Evolutionary conservation across 2,329 filamentous ascomycete species (phyloP).

Genomic region (Stagonosporopsis cucurbitacearum): DNA sequence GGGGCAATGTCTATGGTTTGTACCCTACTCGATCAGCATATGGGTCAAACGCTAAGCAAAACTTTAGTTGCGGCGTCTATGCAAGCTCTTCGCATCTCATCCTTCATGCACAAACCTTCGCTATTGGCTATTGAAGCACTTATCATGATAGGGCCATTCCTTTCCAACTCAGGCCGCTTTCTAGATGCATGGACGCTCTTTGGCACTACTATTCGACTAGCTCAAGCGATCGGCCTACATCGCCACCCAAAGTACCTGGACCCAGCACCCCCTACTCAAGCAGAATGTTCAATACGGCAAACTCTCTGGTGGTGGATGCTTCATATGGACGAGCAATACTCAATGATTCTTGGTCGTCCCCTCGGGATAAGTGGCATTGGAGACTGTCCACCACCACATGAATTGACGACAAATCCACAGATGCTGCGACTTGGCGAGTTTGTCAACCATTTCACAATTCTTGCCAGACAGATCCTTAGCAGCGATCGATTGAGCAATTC

Average conservation of each 20-base stretch:
- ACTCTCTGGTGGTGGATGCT: constrained; percentile 61
- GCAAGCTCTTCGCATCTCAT: constrained; percentile 57
- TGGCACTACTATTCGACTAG: constrained; percentile 57
- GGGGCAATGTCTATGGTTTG: constrained; percentile 56
- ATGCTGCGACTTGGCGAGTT: constrained; percentile 55
- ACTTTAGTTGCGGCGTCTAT: constrained; percentile 56
- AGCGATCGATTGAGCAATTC: constrained; percentile 51
- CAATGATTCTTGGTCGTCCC: constrained; percentile 57
- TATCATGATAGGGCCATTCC: constrained; percentile 57
- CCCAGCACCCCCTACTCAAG: constrained; percentile 49
- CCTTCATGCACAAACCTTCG: constrained; percentile 58
- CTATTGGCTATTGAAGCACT: constrained; percentile 55
- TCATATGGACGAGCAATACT: constrained; percentile 60
- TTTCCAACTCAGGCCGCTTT: constrained; percentile 58
- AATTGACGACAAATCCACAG: constrained; percentile 53
- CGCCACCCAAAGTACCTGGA: constrained; percentile 56
- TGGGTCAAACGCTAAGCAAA: constrained; percentile 4
- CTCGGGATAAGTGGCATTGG: constrained; percentile 58
- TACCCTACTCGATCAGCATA: constrained; percentile 2
- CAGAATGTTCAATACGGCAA: constrained; percentile 52
- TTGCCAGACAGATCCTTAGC: constrained; percentile 57
- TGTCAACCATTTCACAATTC: constrained; percentile 55
- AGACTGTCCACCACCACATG: constrained; percentile 56
- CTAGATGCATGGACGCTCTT: constrained; percentile 59
- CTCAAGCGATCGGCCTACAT: constrained; percentile 58